Conservation (phyloP, 805 yeast genomes). For the Kluyveromyces aestuarii region DNA sequence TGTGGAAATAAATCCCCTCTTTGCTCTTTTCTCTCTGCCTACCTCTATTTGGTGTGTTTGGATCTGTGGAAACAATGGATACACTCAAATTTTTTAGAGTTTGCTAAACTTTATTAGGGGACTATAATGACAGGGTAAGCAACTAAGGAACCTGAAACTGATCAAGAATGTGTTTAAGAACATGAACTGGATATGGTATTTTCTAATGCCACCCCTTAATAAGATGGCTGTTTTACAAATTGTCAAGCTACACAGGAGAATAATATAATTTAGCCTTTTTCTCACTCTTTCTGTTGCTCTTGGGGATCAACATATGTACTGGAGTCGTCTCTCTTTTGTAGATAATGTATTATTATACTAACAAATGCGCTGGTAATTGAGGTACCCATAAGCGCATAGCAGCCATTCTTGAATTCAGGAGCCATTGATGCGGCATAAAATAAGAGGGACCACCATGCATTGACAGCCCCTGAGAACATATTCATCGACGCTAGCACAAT, state of each 20-base stretch:
- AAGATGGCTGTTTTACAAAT: no score
- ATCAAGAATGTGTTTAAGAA: no score
- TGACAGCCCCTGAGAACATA: conserved; percentile 53
- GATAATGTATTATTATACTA: conserved; percentile 33
- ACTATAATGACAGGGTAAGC: background rate
- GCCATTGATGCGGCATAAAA: conserved; percentile 45
- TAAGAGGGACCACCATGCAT: conserved; percentile 55
- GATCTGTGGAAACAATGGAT: background rate
- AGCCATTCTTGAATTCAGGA: conserved; percentile 44
- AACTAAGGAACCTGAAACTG: background rate
- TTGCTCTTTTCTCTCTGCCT: background rate
- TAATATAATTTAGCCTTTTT: no score
- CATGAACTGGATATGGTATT: no score
- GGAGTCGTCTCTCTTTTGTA: conserved; percentile 31
- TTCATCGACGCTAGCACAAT: conserved; percentile 58
- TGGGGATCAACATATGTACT: background rate
- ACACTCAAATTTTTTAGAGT: conserved; percentile 12
- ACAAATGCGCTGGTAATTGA: conserved; percentile 34
- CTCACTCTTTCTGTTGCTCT: conserved; percentile 1
- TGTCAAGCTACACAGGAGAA: no score
- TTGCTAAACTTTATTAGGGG: conserved; percentile 11
- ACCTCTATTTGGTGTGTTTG: background rate
- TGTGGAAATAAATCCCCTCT: background rate
- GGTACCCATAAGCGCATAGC: conserved; percentile 50
- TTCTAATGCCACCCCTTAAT: no score